Evolutionary conservation across 495 filamentous ascomycete genomes (phyloP).

Genomic region (Hypoxylon fuscum): DNA sequence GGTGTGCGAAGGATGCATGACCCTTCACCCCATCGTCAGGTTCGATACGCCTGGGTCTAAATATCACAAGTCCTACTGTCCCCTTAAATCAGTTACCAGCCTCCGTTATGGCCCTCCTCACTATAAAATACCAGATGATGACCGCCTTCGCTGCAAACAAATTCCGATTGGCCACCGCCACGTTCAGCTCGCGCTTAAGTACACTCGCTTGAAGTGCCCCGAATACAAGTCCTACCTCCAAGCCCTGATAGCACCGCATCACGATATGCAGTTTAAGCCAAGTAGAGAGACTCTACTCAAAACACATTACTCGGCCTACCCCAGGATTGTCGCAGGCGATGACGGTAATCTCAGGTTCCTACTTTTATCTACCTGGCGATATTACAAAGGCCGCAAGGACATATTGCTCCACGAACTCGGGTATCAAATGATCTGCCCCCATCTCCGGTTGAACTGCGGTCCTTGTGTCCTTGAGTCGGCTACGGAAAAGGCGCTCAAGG

Average conservation of each 20-base stretch:
- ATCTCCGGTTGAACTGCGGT: background rate
- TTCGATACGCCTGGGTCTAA: background rate
- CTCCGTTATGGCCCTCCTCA: no score
- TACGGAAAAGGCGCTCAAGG: background rate
- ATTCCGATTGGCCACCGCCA: constrained; percentile 5
- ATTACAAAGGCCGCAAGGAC: background rate
- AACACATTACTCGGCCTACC: constrained; percentile 6
- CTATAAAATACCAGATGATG: background rate
- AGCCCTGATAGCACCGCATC: background rate
- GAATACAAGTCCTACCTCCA: constrained; percentile 1
- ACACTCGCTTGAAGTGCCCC: background rate
- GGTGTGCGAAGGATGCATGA: constrained; percentile 16
- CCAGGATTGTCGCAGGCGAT: background rate
- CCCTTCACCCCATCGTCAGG: background rate
- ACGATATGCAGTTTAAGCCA: background rate
- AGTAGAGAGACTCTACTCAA: background rate
- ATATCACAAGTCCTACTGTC: background rate
- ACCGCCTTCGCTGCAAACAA: background rate
- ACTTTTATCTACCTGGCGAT: background rate
- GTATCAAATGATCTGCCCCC: constrained; percentile 18
- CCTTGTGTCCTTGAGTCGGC: background rate
- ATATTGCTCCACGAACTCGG: constrained; percentile 12
- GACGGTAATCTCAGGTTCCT: constrained; percentile 13
- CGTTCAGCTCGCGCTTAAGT: constrained; percentile 28
- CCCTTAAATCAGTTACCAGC: background rate